Percentiles rank a stretch among this genome's conserved stretches.
phyloP scores from a whole-genome alignment of 2,329 filamentous ascomycete species.

The Decorospora gaudefroyi region DNA sequence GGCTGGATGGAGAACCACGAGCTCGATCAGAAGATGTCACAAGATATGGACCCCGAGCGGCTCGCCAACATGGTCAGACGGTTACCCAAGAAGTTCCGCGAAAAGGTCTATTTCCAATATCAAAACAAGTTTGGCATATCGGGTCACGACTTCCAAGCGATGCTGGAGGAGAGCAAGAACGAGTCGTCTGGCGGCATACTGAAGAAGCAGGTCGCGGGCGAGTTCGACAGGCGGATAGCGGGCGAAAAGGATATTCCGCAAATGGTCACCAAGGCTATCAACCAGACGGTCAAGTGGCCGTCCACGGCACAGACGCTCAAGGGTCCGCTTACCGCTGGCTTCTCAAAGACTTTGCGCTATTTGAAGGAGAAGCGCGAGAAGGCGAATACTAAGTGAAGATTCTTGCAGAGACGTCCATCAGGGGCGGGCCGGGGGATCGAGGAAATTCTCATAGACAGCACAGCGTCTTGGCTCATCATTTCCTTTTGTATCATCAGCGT shows the following conservation, averaged over 20 bases:
- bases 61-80: conserved; percentile 96
- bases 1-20: conserved; percentile 65
- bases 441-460: too few relatives aligned
- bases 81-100: conserved; percentile 81
- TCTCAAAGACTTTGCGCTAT: conserved; percentile 72
- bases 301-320: conserved; percentile 88
- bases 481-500: conserved; percentile 28
- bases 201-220: conserved; percentile 74
- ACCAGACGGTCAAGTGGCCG: conserved; percentile 89
- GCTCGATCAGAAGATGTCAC: conserved; percentile 68
- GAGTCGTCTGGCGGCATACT: conserved; percentile 66
- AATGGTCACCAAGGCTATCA: conserved; percentile 76
- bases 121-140: conserved; percentile 89
- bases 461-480: conserved; percentile 3
- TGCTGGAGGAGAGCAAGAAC: conserved; percentile 77
- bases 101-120: conserved; percentile 92
- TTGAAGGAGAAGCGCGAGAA: conserved; percentile 72
- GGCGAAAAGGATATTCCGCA: conserved; percentile 70
- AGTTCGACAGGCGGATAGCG: conserved; percentile 85
- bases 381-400: conserved; percentile 41
- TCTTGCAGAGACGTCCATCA: neutral
- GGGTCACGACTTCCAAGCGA: conserved; percentile 77
- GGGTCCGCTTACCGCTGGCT: conserved; percentile 76
- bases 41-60: conserved; percentile 91
- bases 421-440: too few relatives aligned